These are phyloP conservation scores for Plasmopara viticola DNA, from an alignment of 352 stramenopile genomes.

Conservation along the genomic window DNA sequence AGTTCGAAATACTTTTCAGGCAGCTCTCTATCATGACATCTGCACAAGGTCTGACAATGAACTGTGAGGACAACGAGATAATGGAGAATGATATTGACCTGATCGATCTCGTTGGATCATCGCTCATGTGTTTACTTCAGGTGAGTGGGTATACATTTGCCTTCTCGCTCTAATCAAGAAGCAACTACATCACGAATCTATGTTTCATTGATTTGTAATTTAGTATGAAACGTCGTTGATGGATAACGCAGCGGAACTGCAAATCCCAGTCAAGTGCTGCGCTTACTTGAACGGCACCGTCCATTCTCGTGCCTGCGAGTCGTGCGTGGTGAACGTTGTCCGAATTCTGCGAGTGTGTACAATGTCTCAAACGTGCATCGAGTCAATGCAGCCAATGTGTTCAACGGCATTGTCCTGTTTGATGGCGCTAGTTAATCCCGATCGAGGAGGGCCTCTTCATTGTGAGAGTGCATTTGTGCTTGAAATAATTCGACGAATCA, in stretches of 20 bases:
- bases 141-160: conserved; percentile 22
- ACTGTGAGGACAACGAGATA: conserved; percentile 55
- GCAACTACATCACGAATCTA: neutral
- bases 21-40: conserved; percentile 66
- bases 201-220: neutral
- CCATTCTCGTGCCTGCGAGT: conserved; percentile 49
- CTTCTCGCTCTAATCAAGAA: neutral
- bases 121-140: conserved; percentile 66
- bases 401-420: conserved; percentile 55
- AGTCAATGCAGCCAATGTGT: conserved; percentile 45
- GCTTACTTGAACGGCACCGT: conserved; percentile 62
- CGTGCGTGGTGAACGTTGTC: conserved; percentile 56
- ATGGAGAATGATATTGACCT: conserved; percentile 60
- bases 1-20: conserved; percentile 68
- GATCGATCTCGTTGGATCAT: conserved; percentile 69
- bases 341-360: conserved; percentile 64
- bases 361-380: conserved; percentile 48
- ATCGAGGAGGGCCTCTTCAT: conserved; percentile 45
- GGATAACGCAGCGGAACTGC: conserved; percentile 41
- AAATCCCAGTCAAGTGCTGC: conserved; percentile 61
- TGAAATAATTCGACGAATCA: conserved; percentile 68
- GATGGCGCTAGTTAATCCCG: conserved; percentile 42
- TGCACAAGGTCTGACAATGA: conserved; percentile 51
- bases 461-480: conserved; percentile 60
- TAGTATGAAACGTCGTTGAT: conserved; percentile 66